Base-by-base conservation (phyloP, 2,329 filamentous ascomycete species). In the Fusarium cicatricum region DNA sequence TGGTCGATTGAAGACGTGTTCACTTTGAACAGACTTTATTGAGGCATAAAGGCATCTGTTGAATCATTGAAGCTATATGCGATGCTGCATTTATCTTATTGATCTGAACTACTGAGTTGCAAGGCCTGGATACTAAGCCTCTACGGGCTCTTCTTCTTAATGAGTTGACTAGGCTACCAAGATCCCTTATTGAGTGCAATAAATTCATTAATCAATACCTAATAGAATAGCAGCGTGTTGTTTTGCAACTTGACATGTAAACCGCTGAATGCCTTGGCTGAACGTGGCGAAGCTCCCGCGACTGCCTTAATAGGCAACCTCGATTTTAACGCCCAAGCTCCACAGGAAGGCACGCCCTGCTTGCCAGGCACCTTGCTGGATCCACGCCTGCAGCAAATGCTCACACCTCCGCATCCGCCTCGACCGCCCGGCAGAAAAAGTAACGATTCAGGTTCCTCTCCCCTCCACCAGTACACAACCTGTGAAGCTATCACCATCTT, bases 381-480 rank as follows among this genome's bases (percentile, higher is more conserved):
- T 52, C 51, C 55, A 52, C 40, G 15, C 31, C 37, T 45, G 19
- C 5, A 29, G 12, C 7, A 19, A 33, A 26, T 26, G 39, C n/a
- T 32, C 49, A 37, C 14, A 33, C 38, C 48, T 47, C 28, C 38
- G 42, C 38, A 32, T n/a, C 32, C 12, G 11, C 29, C 9, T n/a
- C 60, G 51, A 72, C 71, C 71, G 70, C 71, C 67, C 58, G 71
- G 71, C 71, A 72, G 67, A 72, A 72, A 67, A 67, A 68, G 60
- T 52, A 34, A 48, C 44, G 31, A 56, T 59, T 51, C 46, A 33
- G 9, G 37, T 45, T 21, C 45, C 29, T 15, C 23, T 15, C 21
- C 37, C 57, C 39, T 38, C 40, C 33, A 39, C 36, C 19, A 44
- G 14, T 44, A 31, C 34, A 31, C 31, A 55, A 52, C 36, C 38